These are phyloP conservation scores for Phytopythium litorale DNA, from an alignment of 352 stramenopile species.

Conservation along the genomic window DNA sequence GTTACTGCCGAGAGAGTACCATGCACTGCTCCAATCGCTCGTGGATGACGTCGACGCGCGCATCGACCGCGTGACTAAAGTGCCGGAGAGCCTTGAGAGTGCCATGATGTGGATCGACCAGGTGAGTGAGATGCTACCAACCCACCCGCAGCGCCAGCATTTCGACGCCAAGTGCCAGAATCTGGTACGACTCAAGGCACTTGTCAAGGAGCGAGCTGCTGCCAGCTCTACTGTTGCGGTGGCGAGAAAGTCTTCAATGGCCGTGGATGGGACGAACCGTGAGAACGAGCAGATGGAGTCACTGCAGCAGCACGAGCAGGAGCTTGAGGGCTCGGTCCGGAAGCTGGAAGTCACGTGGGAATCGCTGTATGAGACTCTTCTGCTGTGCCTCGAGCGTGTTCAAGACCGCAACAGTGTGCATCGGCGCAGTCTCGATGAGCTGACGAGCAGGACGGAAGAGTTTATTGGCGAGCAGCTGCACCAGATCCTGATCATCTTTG, in stretches of 20 bases:
- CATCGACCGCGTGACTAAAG: conserved; percentile 58
- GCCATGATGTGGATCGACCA: conserved; percentile 44
- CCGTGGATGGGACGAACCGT: neutral
- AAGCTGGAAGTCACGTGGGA: conserved; percentile 62
- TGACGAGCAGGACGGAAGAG: conserved; percentile 45
- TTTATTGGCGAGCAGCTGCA: conserved; percentile 34
- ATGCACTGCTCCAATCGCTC: conserved; percentile 38
- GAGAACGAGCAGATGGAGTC: no score
- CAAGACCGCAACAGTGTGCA: conserved; percentile 63
- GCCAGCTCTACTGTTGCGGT: neutral
- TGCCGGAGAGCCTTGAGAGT: conserved; percentile 48
- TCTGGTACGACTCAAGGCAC: conserved; percentile 30
- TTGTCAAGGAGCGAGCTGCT: conserved; percentile 29
- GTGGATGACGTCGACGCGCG: conserved; percentile 45
- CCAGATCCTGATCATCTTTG: conserved; percentile 30
- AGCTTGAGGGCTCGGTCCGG: conserved; percentile 20
- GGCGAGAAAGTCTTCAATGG: neutral
- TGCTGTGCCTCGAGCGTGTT: conserved; percentile 52
- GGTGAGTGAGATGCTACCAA: conserved; percentile 51
- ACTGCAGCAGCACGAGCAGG: conserved; percentile 10
- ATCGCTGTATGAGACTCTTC: conserved; percentile 54
- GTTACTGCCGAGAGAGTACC: conserved; percentile 45
- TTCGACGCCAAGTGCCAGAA: conserved; percentile 57
- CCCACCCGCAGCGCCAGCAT: conserved; percentile 37
- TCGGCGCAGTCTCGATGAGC: conserved; percentile 47